phyloP scores from a whole-genome alignment of 1,284 basidiomycete genomes.

The Rhodotorula sp. region DNA sequence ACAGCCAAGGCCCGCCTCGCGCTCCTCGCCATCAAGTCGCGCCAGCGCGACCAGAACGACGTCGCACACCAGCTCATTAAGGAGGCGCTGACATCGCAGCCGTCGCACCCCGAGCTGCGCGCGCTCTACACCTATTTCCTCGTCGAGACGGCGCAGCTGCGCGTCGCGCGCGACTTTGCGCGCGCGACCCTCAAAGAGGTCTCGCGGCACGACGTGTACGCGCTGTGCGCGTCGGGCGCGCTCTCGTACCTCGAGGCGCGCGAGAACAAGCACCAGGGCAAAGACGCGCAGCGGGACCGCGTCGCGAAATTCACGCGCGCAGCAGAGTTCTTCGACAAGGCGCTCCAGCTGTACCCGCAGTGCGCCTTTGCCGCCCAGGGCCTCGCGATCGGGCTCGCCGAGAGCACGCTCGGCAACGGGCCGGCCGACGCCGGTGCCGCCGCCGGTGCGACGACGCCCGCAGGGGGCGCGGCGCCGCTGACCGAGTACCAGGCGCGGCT shows the following conservation, averaged over 20 bases:
- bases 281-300: constrained; percentile 65
- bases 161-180: constrained; percentile 80
- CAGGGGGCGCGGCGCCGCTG: constrained; percentile 51
- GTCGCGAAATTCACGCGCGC: constrained; percentile 66
- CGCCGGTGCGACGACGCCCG: constrained; percentile 45
- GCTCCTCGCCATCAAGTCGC: constrained; percentile 61
- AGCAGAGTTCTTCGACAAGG: constrained; percentile 88
- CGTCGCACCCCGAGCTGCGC: constrained; percentile 67
- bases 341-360: constrained; percentile 72
- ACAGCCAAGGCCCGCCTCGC: constrained; percentile 87
- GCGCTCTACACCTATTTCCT: constrained; percentile 85
- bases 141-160: constrained; percentile 67
- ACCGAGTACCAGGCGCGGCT: constrained; percentile 62
- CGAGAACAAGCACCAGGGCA: constrained; percentile 64
- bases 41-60: constrained; percentile 63
- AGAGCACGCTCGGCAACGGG: constrained; percentile 73
- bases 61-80: constrained; percentile 85
- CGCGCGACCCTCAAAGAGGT: constrained; percentile 77
- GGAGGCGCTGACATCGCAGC: constrained; percentile 73
- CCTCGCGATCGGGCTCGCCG: constrained; percentile 84
- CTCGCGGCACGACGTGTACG: constrained; percentile 77
- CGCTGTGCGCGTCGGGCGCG: constrained; percentile 82
- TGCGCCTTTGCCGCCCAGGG: constrained; percentile 92
- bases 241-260: constrained; percentile 79
- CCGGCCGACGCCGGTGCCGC: constrained; percentile 43